Percentiles rank a stretch among this genome's conserved stretches.
Evolutionary conservation across 2,329 filamentous ascomycete genomes (phyloP).

Genomic region (Colletotrichum magnum): DNA sequence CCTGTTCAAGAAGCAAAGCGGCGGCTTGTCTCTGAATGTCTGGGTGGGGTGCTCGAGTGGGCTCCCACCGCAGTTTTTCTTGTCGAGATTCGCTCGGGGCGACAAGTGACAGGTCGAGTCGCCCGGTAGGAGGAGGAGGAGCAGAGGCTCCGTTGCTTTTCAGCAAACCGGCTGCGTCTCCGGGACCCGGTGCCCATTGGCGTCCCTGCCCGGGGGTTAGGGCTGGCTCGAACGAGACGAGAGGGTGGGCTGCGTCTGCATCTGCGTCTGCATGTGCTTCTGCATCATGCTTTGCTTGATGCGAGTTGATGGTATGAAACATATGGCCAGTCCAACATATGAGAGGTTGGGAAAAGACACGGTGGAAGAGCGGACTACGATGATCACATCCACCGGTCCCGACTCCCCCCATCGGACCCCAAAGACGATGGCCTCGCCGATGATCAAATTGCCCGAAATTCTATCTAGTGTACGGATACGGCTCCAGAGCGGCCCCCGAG

Average conservation of each 20-base stretch:
- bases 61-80: conserved; percentile 6
- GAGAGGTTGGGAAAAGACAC: not conserved
- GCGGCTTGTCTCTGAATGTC: conserved; percentile 21
- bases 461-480: conserved; percentile 2
- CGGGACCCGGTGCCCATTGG: conserved; percentile 33
- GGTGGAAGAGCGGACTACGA: not conserved
- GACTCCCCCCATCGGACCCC: conserved; percentile 5
- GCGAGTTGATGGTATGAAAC: conserved; percentile 6
- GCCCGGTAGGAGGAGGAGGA: not conserved
- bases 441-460: conserved; percentile 35
- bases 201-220: conserved; percentile 27
- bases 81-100: conserved; percentile 14
- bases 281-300: conserved; percentile 4
- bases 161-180: conserved; percentile 40
- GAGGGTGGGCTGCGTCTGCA: conserved; percentile 19
- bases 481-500: conserved; percentile 14
- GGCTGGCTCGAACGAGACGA: conserved; percentile 20
- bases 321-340: conserved; percentile 1
- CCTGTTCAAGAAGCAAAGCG: conserved; percentile 6
- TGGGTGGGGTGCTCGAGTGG: conserved; percentile 18
- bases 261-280: no score
- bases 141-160: conserved; percentile 4
- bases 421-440: conserved; percentile 24
- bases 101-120: conserved; percentile 31
- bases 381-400: conserved; percentile 27